These are phyloP conservation scores for Hypoxylon sp. DNA, from an alignment of 2,329 filamentous ascomycete species.

Conservation along the genomic window DNA sequence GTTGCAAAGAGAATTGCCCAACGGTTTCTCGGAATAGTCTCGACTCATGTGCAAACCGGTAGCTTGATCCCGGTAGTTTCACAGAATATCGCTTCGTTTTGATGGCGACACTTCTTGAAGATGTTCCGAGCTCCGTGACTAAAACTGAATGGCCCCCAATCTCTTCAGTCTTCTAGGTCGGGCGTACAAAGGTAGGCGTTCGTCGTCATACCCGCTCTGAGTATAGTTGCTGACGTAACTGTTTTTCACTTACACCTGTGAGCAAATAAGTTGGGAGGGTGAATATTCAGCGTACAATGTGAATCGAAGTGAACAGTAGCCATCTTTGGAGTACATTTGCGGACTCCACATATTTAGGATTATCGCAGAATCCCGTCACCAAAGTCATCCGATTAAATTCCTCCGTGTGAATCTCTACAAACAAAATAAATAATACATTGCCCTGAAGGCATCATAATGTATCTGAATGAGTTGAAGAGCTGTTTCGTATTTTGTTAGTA, in stretches of 20 bases:
- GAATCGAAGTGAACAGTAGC: conserved; percentile 25
- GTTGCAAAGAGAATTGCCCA: neutral
- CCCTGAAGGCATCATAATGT: neutral
- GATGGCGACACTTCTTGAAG: neutral
- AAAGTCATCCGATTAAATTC: conserved; percentile 5
- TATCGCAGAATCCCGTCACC: conserved; percentile 29
- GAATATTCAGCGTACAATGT: conserved; percentile 8
- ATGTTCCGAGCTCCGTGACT: neutral
- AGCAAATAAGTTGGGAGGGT: conserved; percentile 20
- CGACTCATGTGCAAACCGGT: neutral
- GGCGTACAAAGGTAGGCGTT: conserved; percentile 1
- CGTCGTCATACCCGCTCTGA: neutral
- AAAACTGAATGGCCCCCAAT: neutral
- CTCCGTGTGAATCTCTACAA: neutral
- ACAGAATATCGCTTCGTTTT: neutral
- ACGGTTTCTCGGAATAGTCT: neutral
- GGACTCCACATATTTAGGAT: conserved; percentile 33
- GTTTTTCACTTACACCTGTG: conserved; percentile 13
- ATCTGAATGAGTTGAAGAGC: neutral
- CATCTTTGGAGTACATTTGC: conserved; percentile 20
- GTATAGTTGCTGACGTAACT: conserved; percentile 14
- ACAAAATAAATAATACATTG: neutral
- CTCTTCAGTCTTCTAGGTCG: neutral
- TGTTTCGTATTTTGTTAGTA: neutral
- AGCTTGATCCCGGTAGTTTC: neutral